Evolutionary conservation across 805 yeast genomes (phyloP), one percentile per base, ranked within the genome.

Genomic region (Lipomyces starkeyi): DNA sequence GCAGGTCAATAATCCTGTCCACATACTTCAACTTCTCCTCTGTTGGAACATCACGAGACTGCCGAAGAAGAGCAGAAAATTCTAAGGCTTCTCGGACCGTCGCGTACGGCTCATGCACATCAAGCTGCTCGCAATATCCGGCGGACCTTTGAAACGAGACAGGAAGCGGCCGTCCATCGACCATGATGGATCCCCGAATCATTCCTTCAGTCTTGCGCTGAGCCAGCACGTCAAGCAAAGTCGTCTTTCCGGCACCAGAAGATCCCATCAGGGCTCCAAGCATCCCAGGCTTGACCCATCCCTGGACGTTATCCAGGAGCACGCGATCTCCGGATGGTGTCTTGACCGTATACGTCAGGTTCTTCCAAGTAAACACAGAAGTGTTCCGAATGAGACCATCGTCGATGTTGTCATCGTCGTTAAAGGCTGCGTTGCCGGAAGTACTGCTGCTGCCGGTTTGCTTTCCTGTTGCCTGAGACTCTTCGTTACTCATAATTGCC

Each of bases 241-340:
- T 90, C 27, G 94, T 90, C 75, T 90, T 90, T 80, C 94, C 94
- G 61, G 94, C 94, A 80, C 94, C 94, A 49, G 94, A 90, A 14
- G 43, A 49, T 74, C 94, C 94, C 89, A 87, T 86, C 63, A 87
- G 78, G 4, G 94, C 95, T 61, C 93, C 90, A 74, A 90, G 80
- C 56, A 91, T 89, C 71, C 93, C 93, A 8, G 93, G 93, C 74
- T 88, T 88, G 56, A 89, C 92, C 90, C 91, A 89, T 59, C 94
- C 94, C 75, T 88, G 91, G 64, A 89, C 90, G 69, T 86, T 84
- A 69, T 83, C 82, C 75, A 90, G 79, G 67, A 90, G 85, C 69
- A 87, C 82, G 75, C 91, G 81, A 40, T 85, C 81, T 67, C 85
- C 90, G 53, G 78, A 78, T 73, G 87, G 86, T 71, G 87, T 86